Base-by-base conservation (phyloP, 179 eudicot genomes). In the Drosera spatulata region DNA sequence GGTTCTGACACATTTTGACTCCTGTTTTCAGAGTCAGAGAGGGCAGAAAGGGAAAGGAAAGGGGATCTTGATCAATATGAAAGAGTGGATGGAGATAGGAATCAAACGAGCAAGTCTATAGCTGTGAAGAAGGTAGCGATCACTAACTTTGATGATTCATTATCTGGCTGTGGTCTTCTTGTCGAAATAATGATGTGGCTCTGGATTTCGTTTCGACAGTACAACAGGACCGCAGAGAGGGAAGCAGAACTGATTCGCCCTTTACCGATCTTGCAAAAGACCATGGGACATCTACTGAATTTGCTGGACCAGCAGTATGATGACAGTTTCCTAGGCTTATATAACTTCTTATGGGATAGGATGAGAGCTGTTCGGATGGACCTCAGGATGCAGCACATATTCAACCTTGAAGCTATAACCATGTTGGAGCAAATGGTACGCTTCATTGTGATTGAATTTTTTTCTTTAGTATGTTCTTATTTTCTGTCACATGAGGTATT, bases 301-400 rank as follows among this genome's bases (percentile, higher is more conserved):
- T 76, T 94, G 74, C 87, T 94, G 55, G 89, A 81, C 55, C 85
- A 73, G 67, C 87, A 91, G 68, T 94, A 94, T 67, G 83, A 82
- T 74, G 96, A 83, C 41, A 82, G 70, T 48, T 82, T 94, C 70
- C 99, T 94, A 66, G 77, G 88, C 56, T 68, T 94, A 73, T 94
- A 94, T 61, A 90, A 94, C 74, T 94, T 94, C 77, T 74, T 94
- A 77, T 94, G 99, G 99, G 99, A 94, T 74, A 80, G 99, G 73
- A 94, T 94, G 99, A 78, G 99, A 70, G 97, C 99, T 37, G 76
- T 94, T 55, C 86, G 99, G 63, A 94, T 94, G 99, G 97, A 90
- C 70, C 80, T 94, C 66, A 94, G 99, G 75, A 94, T 94, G 97
- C 99, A 94, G 56, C 99, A 94, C 68, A 85, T 94, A 61, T 90